phyloP scores from a whole-genome alignment of 805 yeast genomes.

The Saccharomycopsis fibuligera region DNA sequence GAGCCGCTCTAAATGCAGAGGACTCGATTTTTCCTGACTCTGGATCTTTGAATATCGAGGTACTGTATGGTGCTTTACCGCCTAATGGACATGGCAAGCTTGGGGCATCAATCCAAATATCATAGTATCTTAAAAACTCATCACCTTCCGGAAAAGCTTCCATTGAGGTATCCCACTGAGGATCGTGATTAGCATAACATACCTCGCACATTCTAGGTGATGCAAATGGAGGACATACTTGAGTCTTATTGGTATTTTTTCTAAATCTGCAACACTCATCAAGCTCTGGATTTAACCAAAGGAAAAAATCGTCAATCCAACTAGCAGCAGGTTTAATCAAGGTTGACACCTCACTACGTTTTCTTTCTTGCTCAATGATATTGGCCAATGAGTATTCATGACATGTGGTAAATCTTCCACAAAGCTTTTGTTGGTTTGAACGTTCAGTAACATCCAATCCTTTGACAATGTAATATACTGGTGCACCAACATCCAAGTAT shows the following conservation, averaged over 20 bases:
- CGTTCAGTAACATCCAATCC: conserved; percentile 57
- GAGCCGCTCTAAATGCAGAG: conserved; percentile 74
- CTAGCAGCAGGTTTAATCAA: conserved; percentile 79
- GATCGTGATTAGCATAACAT: conserved; percentile 57
- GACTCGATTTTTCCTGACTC: conserved; percentile 38
- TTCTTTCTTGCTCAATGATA: conserved; percentile 77
- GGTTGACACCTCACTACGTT: conserved; percentile 55
- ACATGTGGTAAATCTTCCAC: conserved; percentile 87
- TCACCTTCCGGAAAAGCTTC: conserved; percentile 70
- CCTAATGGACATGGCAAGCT: conserved; percentile 93
- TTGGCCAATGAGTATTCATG: conserved; percentile 72
- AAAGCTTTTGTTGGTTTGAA: conserved; percentile 60
- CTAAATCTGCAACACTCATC: conserved; percentile 79
- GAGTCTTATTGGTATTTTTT: conserved; percentile 41
- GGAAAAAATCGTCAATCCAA: conserved; percentile 88
- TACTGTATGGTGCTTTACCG: conserved; percentile 86
- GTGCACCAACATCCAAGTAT: conserved; percentile 84
- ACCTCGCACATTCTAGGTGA: conserved; percentile 67
- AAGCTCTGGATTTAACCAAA: conserved; percentile 80
- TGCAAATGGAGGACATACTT: conserved; percentile 60
- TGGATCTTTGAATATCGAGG: conserved; percentile 43
- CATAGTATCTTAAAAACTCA: conserved; percentile 65
- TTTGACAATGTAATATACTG: conserved; percentile 77
- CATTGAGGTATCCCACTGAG: conserved; percentile 68
- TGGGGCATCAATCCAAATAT: conserved; percentile 76